Base-by-base conservation (phyloP, 139 green algal species). In the Picochlorum costavermella region DNA sequence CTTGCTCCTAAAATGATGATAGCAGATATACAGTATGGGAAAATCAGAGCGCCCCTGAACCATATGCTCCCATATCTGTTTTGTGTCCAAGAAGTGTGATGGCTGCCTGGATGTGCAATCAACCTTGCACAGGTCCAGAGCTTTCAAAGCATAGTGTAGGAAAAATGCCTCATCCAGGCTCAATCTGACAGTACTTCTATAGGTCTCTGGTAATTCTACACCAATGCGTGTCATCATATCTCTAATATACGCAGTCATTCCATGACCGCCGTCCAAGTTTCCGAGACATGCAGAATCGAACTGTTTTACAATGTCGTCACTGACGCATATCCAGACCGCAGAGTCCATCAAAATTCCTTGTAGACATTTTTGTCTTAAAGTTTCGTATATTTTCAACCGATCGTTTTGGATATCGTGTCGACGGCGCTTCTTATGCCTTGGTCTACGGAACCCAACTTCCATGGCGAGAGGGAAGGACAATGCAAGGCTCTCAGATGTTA, bases 1-100 rank as follows among this genome's bases (percentile, higher is more conserved):
- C n/a, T 78, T 78, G 65, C 71, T 70, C 23, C 71, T 48, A 37
- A 74, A 78, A 56, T 78, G 71, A 61, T 78, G 71, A 59, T 78
- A 78, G 25, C 56, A 50, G 0, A 78, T 60, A 46, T 78, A 78
- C 5, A 70, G 50, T 28, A 74, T 31, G 20, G 66, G 57, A 30
- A 78, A 78, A 37, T 78, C 71, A 17, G 28, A 13, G 2, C 71
- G 51, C 4, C 31, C 29, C 33, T 61, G 28, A 53, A 26, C 51
- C 11, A 70, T 14, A 1, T 56, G 40, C 36, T 57, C 49, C 71
- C 71, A 78, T 40, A 74, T 40, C 2, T 45, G 63, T 48, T 71
- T 51, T 14, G 12, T 62, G 37, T 37, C 26, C 37, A 67, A 31
- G 1, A 31, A 10, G 6, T 31, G 50, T 8, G n/a, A 30, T 12